These are phyloP conservation scores for Zalerion maritima DNA, from an alignment of 495 filamentous ascomycete species.

Conservation along the genomic window DNA sequence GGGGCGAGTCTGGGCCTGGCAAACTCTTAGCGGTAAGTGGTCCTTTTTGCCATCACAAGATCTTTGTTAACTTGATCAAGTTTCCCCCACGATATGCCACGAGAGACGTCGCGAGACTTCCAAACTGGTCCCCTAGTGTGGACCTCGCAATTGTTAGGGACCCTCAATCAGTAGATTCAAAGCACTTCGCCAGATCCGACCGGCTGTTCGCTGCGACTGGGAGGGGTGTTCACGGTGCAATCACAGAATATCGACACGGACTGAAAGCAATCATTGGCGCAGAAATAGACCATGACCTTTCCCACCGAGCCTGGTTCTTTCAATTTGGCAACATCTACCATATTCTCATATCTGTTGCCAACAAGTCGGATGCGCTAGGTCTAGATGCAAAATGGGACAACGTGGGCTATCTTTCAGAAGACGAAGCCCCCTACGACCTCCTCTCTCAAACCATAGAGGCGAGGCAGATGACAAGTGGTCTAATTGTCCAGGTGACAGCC, in stretches of 20 bases:
- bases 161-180: no score
- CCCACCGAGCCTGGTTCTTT: conserved; percentile 12
- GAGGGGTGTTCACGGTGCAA: conserved; percentile 40
- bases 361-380: conserved; percentile 24
- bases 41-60: conserved; percentile 3
- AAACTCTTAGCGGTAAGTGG: conserved; percentile 54
- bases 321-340: conserved; percentile 22
- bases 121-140: conserved; percentile 72
- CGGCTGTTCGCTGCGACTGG: conserved; percentile 46
- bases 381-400: conserved; percentile 18
- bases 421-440: conserved; percentile 31
- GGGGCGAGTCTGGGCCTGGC: conserved; percentile 70
- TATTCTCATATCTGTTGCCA: conserved; percentile 25
- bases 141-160: conserved; percentile 46
- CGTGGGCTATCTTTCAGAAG: conserved; percentile 26
- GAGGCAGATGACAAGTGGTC: conserved; percentile 20
- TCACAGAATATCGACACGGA: conserved; percentile 59
- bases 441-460: conserved; percentile 43
- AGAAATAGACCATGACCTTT: conserved; percentile 34
- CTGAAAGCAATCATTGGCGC: conserved; percentile 50
- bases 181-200: conserved; percentile 19
- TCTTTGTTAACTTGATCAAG: conserved; percentile 15
- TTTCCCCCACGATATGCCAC: conserved; percentile 27
- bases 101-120: conserved; percentile 30
- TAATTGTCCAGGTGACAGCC: conserved; percentile 44